Conservation (phyloP, 345 rosid species). For the Euphorbia pulcherrima region DNA sequence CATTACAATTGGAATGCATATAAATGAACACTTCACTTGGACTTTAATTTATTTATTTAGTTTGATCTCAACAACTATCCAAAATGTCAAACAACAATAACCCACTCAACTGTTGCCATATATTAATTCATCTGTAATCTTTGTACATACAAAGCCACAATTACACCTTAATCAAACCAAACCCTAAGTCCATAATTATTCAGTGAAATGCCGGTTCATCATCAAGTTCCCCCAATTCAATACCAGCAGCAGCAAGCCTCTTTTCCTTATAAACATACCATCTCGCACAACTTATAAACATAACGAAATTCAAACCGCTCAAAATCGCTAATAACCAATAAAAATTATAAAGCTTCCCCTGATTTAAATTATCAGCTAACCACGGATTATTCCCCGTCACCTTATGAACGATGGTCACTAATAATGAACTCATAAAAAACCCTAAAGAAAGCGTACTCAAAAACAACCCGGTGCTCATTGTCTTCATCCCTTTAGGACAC, state of each 20-base stretch:
- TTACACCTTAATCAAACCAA: neutral
- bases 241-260: slow-evolving; percentile 64
- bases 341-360: slow-evolving; percentile 72
- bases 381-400: slow-evolving; percentile 57
- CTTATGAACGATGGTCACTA: slow-evolving; percentile 71
- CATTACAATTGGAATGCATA: too few species aligned
- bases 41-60: neutral
- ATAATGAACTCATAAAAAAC: slow-evolving; percentile 68
- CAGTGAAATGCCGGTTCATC: slow-evolving; percentile 43
- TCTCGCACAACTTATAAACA: slow-evolving; percentile 56
- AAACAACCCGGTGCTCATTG: slow-evolving; percentile 89
- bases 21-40: neutral
- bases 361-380: slow-evolving; percentile 79
- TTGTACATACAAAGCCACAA: neutral
- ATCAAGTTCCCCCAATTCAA: slow-evolving; percentile 57
- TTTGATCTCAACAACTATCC: neutral
- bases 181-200: neutral
- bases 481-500: slow-evolving; percentile 98
- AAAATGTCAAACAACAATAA: neutral
- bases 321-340: slow-evolving; percentile 76
- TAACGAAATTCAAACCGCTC: slow-evolving; percentile 52
- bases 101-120: too few species aligned
- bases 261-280: slow-evolving; percentile 95
- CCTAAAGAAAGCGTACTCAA: slow-evolving; percentile 85
- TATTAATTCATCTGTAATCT: neutral